Conservation (phyloP, 495 filamentous ascomycete species). For the Hypoxylon lienhwacheense region DNA sequence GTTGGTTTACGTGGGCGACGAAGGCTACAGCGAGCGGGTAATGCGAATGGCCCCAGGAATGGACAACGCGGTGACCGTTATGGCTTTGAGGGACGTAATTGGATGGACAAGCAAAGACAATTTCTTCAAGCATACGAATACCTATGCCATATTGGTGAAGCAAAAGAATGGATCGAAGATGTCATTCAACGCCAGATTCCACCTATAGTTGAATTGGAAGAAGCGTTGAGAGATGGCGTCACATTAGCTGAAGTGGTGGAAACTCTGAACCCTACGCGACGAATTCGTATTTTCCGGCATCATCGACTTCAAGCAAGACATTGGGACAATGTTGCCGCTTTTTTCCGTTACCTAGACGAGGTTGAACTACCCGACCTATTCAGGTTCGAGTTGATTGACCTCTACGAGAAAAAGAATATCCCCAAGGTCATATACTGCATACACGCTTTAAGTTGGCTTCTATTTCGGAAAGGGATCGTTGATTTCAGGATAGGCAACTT, state of each 20-base stretch:
- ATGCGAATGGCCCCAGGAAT: constrained; percentile 46
- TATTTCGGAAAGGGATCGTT: constrained; percentile 91
- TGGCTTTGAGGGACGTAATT: constrained; percentile 83
- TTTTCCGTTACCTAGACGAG: constrained; percentile 90
- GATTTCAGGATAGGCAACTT: constrained; percentile 98
- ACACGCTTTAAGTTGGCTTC: constrained; percentile 92
- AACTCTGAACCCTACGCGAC: constrained; percentile 74
- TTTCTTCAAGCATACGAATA: constrained; percentile 98
- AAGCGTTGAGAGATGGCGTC: constrained; percentile 89
- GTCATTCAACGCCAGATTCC: constrained; percentile 87
- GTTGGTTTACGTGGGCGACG: constrained; percentile 82
- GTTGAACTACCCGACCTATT: constrained; percentile 98
- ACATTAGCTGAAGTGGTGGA: constrained; percentile 97
- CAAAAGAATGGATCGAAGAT: constrained; percentile 98
- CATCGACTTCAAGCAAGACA: constrained; percentile 89
- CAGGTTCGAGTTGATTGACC: constrained; percentile 93
- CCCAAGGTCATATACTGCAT: constrained; percentile 99
- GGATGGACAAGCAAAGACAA: constrained; percentile 98
- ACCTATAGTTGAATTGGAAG: constrained; percentile 93
- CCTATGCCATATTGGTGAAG: constrained; percentile 98
- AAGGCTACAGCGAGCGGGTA: constrained; percentile 73
- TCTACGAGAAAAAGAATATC: constrained; percentile 99
- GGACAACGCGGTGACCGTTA: constrained; percentile 56
- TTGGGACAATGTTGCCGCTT: constrained; percentile 93
- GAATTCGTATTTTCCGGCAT: constrained; percentile 80